These are phyloP conservation scores for Ochetophila trinervis DNA, from an alignment of 306 rosid genomes.

Conservation along the genomic window DNA sequence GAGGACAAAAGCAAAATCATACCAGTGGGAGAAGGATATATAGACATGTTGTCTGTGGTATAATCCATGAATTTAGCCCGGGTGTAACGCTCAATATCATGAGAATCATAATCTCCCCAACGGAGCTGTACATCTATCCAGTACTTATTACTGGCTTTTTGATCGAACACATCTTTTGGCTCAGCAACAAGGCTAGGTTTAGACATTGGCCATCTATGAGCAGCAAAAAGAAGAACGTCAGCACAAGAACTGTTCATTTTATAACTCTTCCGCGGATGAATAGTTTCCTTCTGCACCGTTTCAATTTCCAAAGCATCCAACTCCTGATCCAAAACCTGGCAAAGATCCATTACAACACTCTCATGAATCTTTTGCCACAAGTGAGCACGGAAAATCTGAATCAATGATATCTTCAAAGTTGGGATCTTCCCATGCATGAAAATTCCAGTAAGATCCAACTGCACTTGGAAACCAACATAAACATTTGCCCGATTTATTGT, in stretches of 20 bases:
- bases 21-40: constrained; percentile 99
- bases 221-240: constrained; percentile 93
- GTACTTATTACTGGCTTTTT: constrained; percentile 95
- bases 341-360: constrained; percentile 99
- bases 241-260: constrained; percentile 99
- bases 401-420: constrained; percentile 91
- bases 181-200: constrained; percentile 99
- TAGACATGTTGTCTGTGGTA: constrained; percentile 98
- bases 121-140: constrained; percentile 98
- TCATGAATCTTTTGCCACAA: constrained; percentile 99
- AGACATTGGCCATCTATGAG: constrained; percentile 99
- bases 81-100: constrained; percentile 97
- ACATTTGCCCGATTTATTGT: constrained; percentile 98
- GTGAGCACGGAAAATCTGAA: constrained; percentile 98
- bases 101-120: constrained; percentile 99
- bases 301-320: constrained; percentile 98
- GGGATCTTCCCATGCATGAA: constrained; percentile 99
- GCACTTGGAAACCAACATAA: constrained; percentile 99
- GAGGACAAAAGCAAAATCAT: constrained; percentile 1
- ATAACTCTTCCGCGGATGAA: constrained; percentile 98
- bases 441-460: constrained; percentile 93
- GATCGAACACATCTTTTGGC: constrained; percentile 97
- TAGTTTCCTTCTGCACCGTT: constrained; percentile 98
- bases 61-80: constrained; percentile 99
- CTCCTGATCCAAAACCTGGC: constrained; percentile 99